phyloP scores from a whole-genome alignment of 306 rosid species.

The Quercus suber region DNA sequence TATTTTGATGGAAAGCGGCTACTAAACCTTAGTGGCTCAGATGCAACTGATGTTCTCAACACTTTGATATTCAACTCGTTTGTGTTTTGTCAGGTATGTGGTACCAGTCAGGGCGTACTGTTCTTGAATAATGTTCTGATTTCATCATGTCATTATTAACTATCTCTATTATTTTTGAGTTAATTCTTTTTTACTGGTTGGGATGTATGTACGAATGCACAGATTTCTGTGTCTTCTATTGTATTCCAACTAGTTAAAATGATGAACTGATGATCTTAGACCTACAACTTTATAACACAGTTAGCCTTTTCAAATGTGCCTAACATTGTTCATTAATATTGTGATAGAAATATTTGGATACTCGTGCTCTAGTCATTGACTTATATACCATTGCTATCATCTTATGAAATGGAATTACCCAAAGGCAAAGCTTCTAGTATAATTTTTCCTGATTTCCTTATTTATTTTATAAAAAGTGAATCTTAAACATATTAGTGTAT shows the following conservation, averaged over 20 bases:
- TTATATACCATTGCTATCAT: no score
- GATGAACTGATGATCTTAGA: neutral
- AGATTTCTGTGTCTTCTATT: neutral
- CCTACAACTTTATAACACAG: neutral
- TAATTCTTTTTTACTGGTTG: neutral
- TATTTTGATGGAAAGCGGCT: conserved; percentile 64
- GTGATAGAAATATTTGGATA: no score
- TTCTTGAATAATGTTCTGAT: neutral
- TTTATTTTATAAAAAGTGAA: no score
- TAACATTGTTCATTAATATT: no score
- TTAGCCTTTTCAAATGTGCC: neutral
- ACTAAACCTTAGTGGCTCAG: conserved; percentile 60
- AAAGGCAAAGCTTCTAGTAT: no score
- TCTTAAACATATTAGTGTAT: no score
- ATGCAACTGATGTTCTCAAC: conserved; percentile 61
- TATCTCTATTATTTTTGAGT: neutral
- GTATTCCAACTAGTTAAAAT: neutral
- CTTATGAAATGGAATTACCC: no score
- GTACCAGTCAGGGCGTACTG: neutral
- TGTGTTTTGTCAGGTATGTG: conserved; percentile 88
- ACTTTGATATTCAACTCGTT: conserved; percentile 90
- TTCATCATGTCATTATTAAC: neutral
- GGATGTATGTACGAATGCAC: neutral
- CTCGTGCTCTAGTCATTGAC: no score
- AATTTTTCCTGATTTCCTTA: no score